Base-by-base conservation (phyloP, 2,329 filamentous ascomycete genomes). In the Xylariaceae sp. region DNA sequence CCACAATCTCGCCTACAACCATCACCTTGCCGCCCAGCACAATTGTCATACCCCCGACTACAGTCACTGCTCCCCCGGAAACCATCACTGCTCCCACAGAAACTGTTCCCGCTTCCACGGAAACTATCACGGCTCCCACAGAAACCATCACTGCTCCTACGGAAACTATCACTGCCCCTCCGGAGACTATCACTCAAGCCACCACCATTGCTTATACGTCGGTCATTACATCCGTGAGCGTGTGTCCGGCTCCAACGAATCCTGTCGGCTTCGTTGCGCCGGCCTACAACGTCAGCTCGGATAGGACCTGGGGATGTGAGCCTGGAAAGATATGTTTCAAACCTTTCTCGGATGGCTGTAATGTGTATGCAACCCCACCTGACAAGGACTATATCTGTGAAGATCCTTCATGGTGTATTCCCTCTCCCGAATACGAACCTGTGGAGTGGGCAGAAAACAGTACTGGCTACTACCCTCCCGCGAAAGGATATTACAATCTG, bases 401-500 rank as follows among this genome's bases (percentile, higher is more conserved):
- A 26, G 22, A 52, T 8, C 65, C 64, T 0, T 41, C 57, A 9
- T 59, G 69, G 48, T 81, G 77, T 49, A 57, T 72, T 1, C 50
- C 51, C 3, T 56, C 76, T 9, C 74, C 71, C 0, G 43, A 54
- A 0, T 57, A 64, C 45, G 51, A 53, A 1, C 50, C 49, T 1
- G 57, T 68, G 0, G 53, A 52, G 0, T 81, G 76, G 78, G 51
- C 59, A 0, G 50, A 58, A 1, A 67, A 70, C 41, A 42, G 65
- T 33, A 78, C 73, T 0, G 48, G 62, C 13, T 79, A 75, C 53
- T 81, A 73, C 47, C 73, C 73, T 2, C 68, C 73, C 1, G 68
- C 66, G 0, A 56, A 68, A 0, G 77, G 73, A 3, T 86, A 85
- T 56, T 87, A 81, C 63, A 74, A 85, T 44, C 68, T 87, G n/a